A percentile compares a stretch with the other conserved stretches of the same genome.
These are phyloP conservation scores for Sporothrix inflata DNA, from an alignment of 2,329 filamentous ascomycete genomes.

Conservation along the genomic window DNA sequence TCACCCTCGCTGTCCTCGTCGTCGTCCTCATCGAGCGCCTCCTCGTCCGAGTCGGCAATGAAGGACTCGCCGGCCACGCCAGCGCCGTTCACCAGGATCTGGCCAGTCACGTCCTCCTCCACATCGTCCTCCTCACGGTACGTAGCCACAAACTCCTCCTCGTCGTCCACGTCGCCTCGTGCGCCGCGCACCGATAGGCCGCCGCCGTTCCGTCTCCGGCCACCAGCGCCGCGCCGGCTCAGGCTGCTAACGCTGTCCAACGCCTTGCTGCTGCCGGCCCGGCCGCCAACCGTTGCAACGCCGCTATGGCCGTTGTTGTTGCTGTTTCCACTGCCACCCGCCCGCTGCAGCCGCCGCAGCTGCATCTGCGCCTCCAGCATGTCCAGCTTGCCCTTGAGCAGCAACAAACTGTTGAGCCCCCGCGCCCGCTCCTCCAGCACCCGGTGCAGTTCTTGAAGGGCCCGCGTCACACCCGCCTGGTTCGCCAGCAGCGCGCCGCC, in stretches of 20 bases:
- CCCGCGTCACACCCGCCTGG: slow-evolving; percentile 79
- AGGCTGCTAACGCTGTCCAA: slow-evolving; percentile 58
- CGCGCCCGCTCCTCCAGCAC: slow-evolving; percentile 86
- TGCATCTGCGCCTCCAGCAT: slow-evolving; percentile 91
- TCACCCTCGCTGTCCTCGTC: slow-evolving; percentile 59
- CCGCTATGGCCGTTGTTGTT: slow-evolving; percentile 39
- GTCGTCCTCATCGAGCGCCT: slow-evolving; percentile 54
- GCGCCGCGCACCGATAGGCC: neutral
- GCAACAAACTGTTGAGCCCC: slow-evolving; percentile 78
- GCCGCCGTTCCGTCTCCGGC: slow-evolving; percentile 5
- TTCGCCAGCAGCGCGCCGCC: slow-evolving; percentile 86
- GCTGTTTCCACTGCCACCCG: slow-evolving; percentile 25
- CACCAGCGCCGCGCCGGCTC: slow-evolving; percentile 48
- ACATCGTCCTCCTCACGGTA: slow-evolving; percentile 74
- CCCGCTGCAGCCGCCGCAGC: slow-evolving; percentile 68
- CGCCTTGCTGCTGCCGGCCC: slow-evolving; percentile 48
- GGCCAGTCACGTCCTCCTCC: slow-evolving; percentile 37
- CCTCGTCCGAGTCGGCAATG: slow-evolving; percentile 30
- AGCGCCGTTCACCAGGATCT: slow-evolving; percentile 42
- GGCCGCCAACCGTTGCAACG: neutral
- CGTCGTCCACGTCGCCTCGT: slow-evolving; percentile 42
- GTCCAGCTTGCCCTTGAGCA: slow-evolving; percentile 93
- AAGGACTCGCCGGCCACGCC: slow-evolving; percentile 33
- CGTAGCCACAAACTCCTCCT: slow-evolving; percentile 72
- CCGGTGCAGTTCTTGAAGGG: slow-evolving; percentile 77